Conservation (phyloP, 2,329 filamentous ascomycete species). For the Trichoderma semiorbis region DNA sequence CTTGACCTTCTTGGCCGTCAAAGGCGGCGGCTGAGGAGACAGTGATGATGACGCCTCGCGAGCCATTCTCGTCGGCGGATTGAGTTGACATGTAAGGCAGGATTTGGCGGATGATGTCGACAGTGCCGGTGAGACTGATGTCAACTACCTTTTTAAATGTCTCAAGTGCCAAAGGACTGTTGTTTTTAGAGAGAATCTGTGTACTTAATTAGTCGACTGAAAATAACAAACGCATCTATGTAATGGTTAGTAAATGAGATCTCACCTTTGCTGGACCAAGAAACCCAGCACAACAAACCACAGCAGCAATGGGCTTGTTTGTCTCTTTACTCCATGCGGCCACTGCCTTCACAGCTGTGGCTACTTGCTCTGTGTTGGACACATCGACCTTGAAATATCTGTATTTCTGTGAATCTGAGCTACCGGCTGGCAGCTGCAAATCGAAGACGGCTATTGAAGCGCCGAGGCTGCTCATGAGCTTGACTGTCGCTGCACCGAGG, state of each 20-base stretch:
- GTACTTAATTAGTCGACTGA: not conserved
- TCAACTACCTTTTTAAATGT: not conserved
- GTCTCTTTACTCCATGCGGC: not conserved
- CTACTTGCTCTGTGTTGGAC: not conserved
- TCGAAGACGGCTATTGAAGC: conserved; percentile 1
- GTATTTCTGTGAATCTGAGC: not conserved
- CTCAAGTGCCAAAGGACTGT: not conserved
- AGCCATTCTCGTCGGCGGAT: not conserved
- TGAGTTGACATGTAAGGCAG: not conserved
- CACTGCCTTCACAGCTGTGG: not conserved
- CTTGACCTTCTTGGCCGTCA: not conserved
- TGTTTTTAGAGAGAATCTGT: not conserved
- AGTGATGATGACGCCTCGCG: not conserved
- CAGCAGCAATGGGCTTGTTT: not conserved
- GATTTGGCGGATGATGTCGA: conserved; percentile 3
- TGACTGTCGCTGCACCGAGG: not conserved
- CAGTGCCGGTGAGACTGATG: not conserved
- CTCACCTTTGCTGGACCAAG: not conserved
- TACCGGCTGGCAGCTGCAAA: not conserved
- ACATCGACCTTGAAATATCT: not conserved
- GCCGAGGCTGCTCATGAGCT: not conserved
- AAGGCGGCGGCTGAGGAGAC: not conserved
- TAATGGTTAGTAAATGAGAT: too few relatives aligned
- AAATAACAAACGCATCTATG: not conserved
- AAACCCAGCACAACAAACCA: not conserved